These are phyloP conservation scores for Acanthamoeba sp. DNA, from an alignment of 208 protist genomes.

Conservation along the genomic window DNA sequence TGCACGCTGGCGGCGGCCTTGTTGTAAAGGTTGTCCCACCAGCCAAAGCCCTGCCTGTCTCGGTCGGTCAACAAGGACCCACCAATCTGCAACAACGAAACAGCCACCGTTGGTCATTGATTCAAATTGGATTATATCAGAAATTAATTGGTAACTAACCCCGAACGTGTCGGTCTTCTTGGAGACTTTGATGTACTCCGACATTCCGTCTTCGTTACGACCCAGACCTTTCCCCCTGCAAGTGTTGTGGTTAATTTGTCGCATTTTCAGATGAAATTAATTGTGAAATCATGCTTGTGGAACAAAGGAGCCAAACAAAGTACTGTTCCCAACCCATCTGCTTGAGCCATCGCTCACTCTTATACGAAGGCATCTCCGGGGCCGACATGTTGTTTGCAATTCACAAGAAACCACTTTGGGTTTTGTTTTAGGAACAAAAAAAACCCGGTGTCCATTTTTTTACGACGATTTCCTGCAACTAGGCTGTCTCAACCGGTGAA, in stretches of 20 bases:
- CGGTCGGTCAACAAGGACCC: not conserved
- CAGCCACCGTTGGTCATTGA: not conserved
- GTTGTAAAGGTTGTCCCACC: conserved; percentile 59
- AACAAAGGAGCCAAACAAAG: not conserved
- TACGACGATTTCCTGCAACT: too few relatives aligned
- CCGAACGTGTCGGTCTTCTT: conserved; percentile 2
- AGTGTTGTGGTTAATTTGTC: not conserved
- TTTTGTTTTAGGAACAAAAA: too few relatives aligned
- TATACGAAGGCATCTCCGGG: conserved; percentile 10
- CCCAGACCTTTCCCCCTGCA: conserved; percentile 14
- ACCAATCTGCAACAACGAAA: not conserved
- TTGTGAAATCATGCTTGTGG: too few relatives aligned
- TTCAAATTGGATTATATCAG: not conserved
- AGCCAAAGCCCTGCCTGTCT: not conserved
- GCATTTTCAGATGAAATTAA: not conserved
- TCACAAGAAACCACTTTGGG: too few relatives aligned
- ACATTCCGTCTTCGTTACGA: not conserved
- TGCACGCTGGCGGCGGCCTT: conserved; percentile 31
- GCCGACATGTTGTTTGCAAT: not conserved
- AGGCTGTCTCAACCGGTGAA: too few relatives aligned
- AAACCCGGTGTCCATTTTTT: too few relatives aligned
- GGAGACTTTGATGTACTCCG: conserved; percentile 30
- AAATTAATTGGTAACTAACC: not conserved
- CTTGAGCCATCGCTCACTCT: conserved; percentile 1
- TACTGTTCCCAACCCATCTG: conserved; percentile 35